Evolutionary conservation across 2,329 filamentous ascomycete species (phyloP).

Genomic region (Trichothecium sympodiale): DNA sequence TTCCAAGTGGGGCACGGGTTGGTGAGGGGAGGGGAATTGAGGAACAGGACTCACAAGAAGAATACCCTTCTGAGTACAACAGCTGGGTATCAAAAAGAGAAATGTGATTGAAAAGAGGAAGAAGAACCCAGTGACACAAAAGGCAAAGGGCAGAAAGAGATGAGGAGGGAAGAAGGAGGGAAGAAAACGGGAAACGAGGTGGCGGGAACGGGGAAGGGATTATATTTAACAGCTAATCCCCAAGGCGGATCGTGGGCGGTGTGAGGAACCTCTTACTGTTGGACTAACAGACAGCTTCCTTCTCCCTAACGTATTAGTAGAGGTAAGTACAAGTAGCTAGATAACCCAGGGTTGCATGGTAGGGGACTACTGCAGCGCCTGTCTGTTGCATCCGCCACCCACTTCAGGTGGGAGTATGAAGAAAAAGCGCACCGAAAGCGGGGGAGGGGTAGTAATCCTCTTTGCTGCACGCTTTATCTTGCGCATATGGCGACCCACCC

Average conservation of each 20-base stretch:
- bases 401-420: no score
- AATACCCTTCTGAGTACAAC: not conserved
- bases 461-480: no score
- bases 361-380: no score
- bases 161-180: constrained; percentile 3
- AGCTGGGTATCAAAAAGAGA: not conserved
- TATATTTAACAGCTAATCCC: no score
- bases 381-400: no score
- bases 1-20: not conserved
- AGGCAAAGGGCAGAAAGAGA: constrained; percentile 1
- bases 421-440: constrained; percentile 6
- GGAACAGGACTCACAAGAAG: not conserved
- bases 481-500: no score
- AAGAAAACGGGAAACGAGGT: not conserved
- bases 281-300: no score
- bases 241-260: not conserved
- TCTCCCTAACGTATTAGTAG: no score
- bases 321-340: not conserved
- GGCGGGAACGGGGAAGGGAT: not conserved
- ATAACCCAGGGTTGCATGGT: not conserved
- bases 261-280: not conserved
- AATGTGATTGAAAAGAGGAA: constrained; percentile 1
- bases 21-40: not conserved
- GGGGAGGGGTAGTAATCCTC: constrained; percentile 4
- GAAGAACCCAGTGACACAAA: constrained; percentile 1